These are phyloP conservation scores for Pseudogymnoascus destructans DNA, from an alignment of 2,329 filamentous ascomycete genomes.

Conservation along the genomic window DNA sequence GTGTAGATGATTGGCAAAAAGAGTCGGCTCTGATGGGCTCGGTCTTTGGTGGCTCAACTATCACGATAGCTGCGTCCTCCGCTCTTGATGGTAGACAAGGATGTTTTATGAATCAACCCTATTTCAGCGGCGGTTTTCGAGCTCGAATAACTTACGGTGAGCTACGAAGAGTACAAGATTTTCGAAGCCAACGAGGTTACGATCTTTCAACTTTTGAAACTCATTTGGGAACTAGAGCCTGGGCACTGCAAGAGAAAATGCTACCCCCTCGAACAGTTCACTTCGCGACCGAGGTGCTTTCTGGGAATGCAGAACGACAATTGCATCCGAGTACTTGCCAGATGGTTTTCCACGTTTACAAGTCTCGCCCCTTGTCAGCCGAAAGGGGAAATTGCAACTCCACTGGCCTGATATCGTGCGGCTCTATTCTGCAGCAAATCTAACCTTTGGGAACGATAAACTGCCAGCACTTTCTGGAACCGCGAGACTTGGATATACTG, in stretches of 20 bases:
- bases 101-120: slow-evolving; percentile 9
- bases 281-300: slow-evolving; percentile 14
- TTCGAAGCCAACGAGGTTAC: not conserved
- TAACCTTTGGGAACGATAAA: slow-evolving; percentile 13
- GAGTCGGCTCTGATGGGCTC: slow-evolving; percentile 13
- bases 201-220: slow-evolving; percentile 8
- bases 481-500: slow-evolving; percentile 1
- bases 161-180: slow-evolving; percentile 12
- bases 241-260: slow-evolving; percentile 13
- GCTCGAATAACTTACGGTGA: slow-evolving; percentile 10
- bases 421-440: slow-evolving; percentile 10
- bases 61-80: slow-evolving; percentile 14
- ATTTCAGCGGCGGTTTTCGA: slow-evolving; percentile 12
- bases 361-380: not conserved
- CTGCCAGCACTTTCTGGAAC: slow-evolving; percentile 15
- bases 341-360: not conserved
- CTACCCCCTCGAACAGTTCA: slow-evolving; percentile 14
- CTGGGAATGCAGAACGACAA: slow-evolving; percentile 14
- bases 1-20: slow-evolving; percentile 16
- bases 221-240: slow-evolving; percentile 11
- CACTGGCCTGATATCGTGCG: slow-evolving; percentile 7
- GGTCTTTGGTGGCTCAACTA: slow-evolving; percentile 11
- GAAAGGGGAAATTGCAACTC: not conserved
- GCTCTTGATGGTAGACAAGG: slow-evolving; percentile 11
- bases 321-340: slow-evolving; percentile 13